Conservation (phyloP, 2,329 filamentous ascomycete genomes). For the Colletotrichum magnum region DNA sequence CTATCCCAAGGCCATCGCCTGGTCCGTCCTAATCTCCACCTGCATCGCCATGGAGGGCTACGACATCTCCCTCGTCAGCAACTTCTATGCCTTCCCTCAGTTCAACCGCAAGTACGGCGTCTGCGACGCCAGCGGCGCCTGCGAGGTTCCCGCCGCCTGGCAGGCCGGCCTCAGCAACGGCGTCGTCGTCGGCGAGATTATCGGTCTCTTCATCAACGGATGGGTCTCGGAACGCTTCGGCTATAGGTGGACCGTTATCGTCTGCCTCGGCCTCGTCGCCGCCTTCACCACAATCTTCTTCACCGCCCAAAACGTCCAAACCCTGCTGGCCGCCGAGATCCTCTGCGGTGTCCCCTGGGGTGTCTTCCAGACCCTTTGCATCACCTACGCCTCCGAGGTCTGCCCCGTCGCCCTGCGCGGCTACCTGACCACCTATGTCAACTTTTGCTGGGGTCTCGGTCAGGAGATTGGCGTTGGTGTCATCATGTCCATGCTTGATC, state of each 20-base stretch:
- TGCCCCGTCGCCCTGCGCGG: slow-evolving; percentile 80
- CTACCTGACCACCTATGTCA: slow-evolving; percentile 81
- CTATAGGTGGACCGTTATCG: slow-evolving; percentile 76
- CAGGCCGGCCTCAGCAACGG: slow-evolving; percentile 74
- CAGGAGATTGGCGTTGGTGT: slow-evolving; percentile 82
- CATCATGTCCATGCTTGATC: slow-evolving; percentile 76
- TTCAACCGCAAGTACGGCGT: slow-evolving; percentile 72
- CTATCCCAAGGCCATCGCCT: slow-evolving; percentile 89
- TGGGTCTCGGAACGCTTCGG: slow-evolving; percentile 76
- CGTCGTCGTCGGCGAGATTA: slow-evolving; percentile 73
- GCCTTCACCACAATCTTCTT: slow-evolving; percentile 76
- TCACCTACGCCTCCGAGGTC: slow-evolving; percentile 80
- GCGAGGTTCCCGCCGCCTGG: slow-evolving; percentile 72
- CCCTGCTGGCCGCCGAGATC: slow-evolving; percentile 73
- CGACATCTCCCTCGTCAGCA: slow-evolving; percentile 85
- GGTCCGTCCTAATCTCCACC: slow-evolving; percentile 89
- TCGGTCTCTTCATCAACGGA: slow-evolving; percentile 77
- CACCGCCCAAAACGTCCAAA: slow-evolving; percentile 71
- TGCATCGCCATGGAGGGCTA: slow-evolving; percentile 95
- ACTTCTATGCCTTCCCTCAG: slow-evolving; percentile 77
- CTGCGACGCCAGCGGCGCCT: slow-evolving; percentile 59
- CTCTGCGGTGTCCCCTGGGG: slow-evolving; percentile 75
- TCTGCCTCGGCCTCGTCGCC: slow-evolving; percentile 66
- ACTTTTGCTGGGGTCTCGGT: slow-evolving; percentile 79
- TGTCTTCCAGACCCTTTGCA: slow-evolving; percentile 71